Percentiles rank a stretch among this genome's conserved stretches.
Evolutionary conservation across 2,329 filamentous ascomycete genomes (phyloP).

Genomic region (Xylaria hypoxylon): DNA sequence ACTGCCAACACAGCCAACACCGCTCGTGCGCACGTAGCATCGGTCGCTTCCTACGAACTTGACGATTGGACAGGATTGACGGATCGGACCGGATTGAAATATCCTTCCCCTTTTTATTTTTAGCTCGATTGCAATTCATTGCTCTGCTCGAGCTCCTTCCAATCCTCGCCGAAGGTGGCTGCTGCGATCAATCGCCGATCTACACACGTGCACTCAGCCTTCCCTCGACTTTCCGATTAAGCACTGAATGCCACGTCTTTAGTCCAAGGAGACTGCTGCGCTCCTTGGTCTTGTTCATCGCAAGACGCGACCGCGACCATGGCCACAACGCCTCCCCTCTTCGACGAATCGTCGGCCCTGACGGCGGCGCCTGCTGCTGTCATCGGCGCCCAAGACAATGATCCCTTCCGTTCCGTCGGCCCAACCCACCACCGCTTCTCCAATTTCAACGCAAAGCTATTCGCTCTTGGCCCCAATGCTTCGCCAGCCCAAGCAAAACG

Average conservation of each 20-base stretch:
- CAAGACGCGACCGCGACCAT: constrained; percentile 36
- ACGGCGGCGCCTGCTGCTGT: constrained; percentile 56
- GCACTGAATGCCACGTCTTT: constrained; percentile 49
- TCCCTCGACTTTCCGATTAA: constrained; percentile 39
- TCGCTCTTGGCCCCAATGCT: constrained; percentile 78
- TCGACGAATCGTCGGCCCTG: constrained; percentile 51
- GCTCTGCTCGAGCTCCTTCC: constrained; percentile 11
- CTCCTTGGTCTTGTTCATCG: constrained; percentile 43
- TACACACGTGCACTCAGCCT: not conserved
- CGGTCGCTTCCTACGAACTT: constrained; percentile 16
- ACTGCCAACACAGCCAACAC: not conserved
- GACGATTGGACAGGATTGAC: constrained; percentile 15
- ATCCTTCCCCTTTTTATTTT: constrained; percentile 4
- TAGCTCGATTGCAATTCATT: constrained; percentile 14
- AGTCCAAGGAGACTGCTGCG: constrained; percentile 47
- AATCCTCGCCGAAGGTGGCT: constrained; percentile 12
- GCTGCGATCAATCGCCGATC: constrained; percentile 21
- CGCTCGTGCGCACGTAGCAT: constrained; percentile 19
- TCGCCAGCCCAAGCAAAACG: constrained; percentile 90
- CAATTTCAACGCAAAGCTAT: constrained; percentile 82
- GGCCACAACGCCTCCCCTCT: constrained; percentile 38
- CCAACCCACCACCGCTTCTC: constrained; percentile 77
- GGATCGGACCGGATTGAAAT: constrained; percentile 12
- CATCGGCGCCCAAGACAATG: constrained; percentile 55
- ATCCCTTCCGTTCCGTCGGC: constrained; percentile 67